Conservation (phyloP, 306 rosid species). For the Trichosanthes cucumerina region DNA sequence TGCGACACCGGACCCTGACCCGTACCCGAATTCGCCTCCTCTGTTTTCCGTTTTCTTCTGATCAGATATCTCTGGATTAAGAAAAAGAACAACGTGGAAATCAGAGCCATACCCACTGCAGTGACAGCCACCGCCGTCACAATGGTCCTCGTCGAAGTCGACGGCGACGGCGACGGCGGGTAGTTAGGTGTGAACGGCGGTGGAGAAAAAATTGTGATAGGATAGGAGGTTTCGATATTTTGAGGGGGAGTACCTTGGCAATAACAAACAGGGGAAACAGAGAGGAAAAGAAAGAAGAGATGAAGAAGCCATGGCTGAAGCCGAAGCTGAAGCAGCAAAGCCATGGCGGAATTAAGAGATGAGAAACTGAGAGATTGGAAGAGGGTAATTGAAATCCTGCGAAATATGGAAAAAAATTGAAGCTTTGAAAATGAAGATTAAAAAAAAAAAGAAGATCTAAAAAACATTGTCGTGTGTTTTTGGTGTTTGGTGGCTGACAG, state of each 20-base stretch:
- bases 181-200: slow-evolving; percentile 12
- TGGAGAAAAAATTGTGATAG: slow-evolving; percentile 16
- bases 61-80: slow-evolving; percentile 21
- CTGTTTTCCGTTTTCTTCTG: slow-evolving; percentile 23
- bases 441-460: background rate
- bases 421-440: background rate
- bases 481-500: slow-evolving; percentile 41
- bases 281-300: slow-evolving; percentile 17
- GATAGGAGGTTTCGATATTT: slow-evolving; percentile 65
- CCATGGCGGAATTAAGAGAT: background rate
- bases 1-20: background rate
- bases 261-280: slow-evolving; percentile 14
- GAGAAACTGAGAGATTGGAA: background rate
- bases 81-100: slow-evolving; percentile 42
- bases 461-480: slow-evolving; percentile 19
- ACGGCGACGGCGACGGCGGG: slow-evolving; percentile 7
- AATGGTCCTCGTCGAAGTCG: slow-evolving; percentile 31
- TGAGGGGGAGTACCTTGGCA: slow-evolving; percentile 34
- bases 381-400: background rate
- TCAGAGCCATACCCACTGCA: slow-evolving; percentile 45
- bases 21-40: background rate
- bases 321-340: slow-evolving; percentile 1
- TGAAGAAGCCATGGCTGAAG: slow-evolving; percentile 24
- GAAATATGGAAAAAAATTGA: background rate
- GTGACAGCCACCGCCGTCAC: slow-evolving; percentile 53